Percentiles rank a stretch among this genome's conserved stretches.
These are phyloP conservation scores for Apodospora peruviana DNA, from an alignment of 495 filamentous ascomycete species.

Conservation along the genomic window DNA sequence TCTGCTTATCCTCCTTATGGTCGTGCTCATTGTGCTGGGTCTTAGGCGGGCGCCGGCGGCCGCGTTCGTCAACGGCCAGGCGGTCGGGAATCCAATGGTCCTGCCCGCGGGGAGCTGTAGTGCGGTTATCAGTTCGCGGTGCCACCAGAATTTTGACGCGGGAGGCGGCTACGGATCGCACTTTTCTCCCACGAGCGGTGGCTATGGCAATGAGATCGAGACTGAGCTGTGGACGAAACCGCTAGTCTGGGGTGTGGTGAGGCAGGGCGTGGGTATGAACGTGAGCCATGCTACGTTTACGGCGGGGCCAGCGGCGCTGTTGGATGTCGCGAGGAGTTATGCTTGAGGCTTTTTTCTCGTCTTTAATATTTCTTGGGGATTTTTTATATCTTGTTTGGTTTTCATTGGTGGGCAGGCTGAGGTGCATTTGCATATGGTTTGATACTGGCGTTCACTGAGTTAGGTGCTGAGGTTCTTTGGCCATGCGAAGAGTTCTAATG, in stretches of 20 bases:
- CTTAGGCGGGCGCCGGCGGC: slow-evolving; percentile 24
- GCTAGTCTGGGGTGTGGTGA: slow-evolving; percentile 37
- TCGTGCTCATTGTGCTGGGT: slow-evolving; percentile 26
- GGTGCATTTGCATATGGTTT: no score
- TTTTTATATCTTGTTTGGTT: slow-evolving; percentile 3
- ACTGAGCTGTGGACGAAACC: slow-evolving; percentile 18
- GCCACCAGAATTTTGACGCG: slow-evolving; percentile 23
- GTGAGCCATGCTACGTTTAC: slow-evolving; percentile 36
- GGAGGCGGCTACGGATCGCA: neutral
- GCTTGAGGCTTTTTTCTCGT: slow-evolving; percentile 19
- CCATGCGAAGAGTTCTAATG: no score
- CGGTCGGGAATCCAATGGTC: slow-evolving; percentile 35
- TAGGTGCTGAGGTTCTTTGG: no score
- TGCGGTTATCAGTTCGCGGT: slow-evolving; percentile 37
- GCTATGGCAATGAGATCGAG: neutral
- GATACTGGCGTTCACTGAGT: no score
- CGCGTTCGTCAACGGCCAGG: slow-evolving; percentile 22
- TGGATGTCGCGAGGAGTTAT: slow-evolving; percentile 34
- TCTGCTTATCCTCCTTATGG: slow-evolving; percentile 23
- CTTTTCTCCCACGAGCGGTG: neutral
- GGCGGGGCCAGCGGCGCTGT: slow-evolving; percentile 13
- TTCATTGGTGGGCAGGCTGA: neutral
- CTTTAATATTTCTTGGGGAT: neutral
- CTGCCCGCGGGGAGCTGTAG: slow-evolving; percentile 33
- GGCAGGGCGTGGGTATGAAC: slow-evolving; percentile 23